These are phyloP conservation scores for Plantago ovata DNA, from an alignment of 257 asterid species.

Conservation along the genomic window DNA sequence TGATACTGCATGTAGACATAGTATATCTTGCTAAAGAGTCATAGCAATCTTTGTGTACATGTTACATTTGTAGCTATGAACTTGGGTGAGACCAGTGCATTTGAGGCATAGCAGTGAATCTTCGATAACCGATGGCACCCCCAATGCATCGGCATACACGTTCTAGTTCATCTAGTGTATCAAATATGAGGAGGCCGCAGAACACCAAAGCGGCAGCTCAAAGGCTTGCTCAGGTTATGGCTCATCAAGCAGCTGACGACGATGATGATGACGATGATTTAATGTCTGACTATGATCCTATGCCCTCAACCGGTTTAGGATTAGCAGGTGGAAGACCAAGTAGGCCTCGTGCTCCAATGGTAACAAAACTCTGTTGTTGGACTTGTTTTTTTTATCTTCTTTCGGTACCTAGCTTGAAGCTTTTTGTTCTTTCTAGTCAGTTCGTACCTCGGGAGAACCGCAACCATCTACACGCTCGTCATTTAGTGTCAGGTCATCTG, in stretches of 20 bases:
- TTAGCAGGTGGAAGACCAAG: constrained; percentile 65
- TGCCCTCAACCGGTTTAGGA: constrained; percentile 63
- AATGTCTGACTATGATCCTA: constrained; percentile 49
- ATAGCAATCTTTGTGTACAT: too few species aligned
- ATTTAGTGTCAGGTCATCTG: constrained; percentile 34
- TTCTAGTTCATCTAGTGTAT: constrained; percentile 42
- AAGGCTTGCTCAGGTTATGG: constrained; percentile 85
- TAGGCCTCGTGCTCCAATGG: constrained; percentile 62
- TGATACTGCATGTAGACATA: too few species aligned
- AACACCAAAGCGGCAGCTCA: constrained; percentile 89
- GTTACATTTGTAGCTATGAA: too few species aligned
- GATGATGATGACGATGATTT: constrained; percentile 70
- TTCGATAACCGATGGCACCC: constrained; percentile 35
- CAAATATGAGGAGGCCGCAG: constrained; percentile 53
- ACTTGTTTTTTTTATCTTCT: not conserved
- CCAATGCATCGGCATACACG: constrained; percentile 50
- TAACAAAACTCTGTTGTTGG: constrained; percentile 21
- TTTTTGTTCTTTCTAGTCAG: constrained; percentile 55
- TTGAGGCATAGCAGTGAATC: constrained; percentile 23
- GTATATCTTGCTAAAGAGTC: too few species aligned
- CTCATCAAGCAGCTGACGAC: constrained; percentile 63
- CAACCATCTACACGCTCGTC: too few species aligned
- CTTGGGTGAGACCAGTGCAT: too few species aligned
- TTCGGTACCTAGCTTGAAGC: constrained; percentile 13
- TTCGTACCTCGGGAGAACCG: too few species aligned